Evolutionary conservation across 2,329 filamentous ascomycete species (phyloP).

Genomic region (Alternaria sp.): DNA sequence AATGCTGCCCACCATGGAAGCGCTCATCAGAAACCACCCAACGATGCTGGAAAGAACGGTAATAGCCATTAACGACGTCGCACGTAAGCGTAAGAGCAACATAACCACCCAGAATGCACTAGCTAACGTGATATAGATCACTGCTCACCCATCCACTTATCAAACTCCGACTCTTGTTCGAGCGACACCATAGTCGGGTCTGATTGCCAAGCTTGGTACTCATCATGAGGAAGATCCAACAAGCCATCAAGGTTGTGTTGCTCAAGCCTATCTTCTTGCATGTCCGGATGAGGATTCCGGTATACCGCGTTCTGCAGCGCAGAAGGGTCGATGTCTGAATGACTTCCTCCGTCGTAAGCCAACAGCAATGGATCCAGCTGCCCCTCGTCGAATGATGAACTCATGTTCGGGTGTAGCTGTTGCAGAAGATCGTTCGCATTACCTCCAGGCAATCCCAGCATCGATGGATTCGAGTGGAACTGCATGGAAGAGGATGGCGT

Average conservation of each 20-base stretch:
- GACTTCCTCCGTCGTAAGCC: conserved; percentile 37
- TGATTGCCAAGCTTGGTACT: conserved; percentile 44
- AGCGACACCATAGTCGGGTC: conserved; percentile 44
- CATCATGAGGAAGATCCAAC: conserved; percentile 32
- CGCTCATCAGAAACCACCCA: neutral
- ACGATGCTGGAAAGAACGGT: conserved; percentile 1
- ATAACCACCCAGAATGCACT: neutral
- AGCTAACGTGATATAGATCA: conserved; percentile 8
- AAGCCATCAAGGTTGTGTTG: conserved; percentile 38
- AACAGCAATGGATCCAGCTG: conserved; percentile 53
- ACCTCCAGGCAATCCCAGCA: conserved; percentile 50
- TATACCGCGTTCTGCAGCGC: conserved; percentile 35
- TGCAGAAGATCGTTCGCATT: conserved; percentile 47
- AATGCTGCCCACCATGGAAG: neutral
- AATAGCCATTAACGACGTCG: conserved; percentile 5
- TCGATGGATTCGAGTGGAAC: conserved; percentile 38
- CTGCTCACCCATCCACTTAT: conserved; percentile 53
- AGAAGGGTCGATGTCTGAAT: conserved; percentile 24
- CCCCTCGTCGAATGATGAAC: conserved; percentile 43
- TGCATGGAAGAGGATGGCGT: conserved; percentile 34
- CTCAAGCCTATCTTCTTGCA: conserved; percentile 36
- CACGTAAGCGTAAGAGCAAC: neutral
- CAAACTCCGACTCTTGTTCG: conserved; percentile 53
- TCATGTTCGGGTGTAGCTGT: conserved; percentile 35
- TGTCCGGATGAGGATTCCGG: conserved; percentile 39